Percentiles rank a stretch among this genome's conserved stretches.
phyloP scores from a whole-genome alignment of 495 filamentous ascomycete species.

The Penicillium macrosclerotiorum region DNA sequence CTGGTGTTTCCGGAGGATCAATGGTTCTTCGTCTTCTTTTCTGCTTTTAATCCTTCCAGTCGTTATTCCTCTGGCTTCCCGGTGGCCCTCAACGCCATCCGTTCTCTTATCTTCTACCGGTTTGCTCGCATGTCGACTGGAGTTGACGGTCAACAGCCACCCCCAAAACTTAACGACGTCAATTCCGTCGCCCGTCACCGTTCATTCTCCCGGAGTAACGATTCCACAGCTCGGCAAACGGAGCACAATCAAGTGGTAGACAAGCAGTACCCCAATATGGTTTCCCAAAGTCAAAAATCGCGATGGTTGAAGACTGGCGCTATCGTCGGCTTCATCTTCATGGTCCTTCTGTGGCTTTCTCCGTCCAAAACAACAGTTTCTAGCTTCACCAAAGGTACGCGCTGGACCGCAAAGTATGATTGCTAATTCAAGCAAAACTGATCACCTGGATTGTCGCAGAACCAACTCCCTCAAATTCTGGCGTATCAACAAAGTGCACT shows the following conservation, averaged over 20 bases:
- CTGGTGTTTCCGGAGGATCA: slow-evolving; percentile 28
- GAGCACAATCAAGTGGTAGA: slow-evolving; percentile 12
- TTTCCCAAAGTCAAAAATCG: slow-evolving; percentile 65
- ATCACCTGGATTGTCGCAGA: slow-evolving; percentile 18
- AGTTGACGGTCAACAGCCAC: slow-evolving; percentile 33
- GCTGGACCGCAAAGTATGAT: not conserved
- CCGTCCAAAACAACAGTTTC: slow-evolving; percentile 47
- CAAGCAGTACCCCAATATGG: slow-evolving; percentile 49
- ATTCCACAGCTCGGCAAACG: slow-evolving; percentile 12
- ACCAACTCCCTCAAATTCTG: slow-evolving; percentile 21
- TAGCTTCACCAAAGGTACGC: slow-evolving; percentile 41
- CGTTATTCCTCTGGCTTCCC: slow-evolving; percentile 22
- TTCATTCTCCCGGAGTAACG: slow-evolving; percentile 31
- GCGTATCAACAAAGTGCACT: slow-evolving; percentile 60
- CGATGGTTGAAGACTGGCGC: slow-evolving; percentile 81
- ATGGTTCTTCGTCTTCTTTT: slow-evolving; percentile 23
- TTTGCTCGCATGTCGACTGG: slow-evolving; percentile 52
- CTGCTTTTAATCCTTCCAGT: slow-evolving; percentile 17
- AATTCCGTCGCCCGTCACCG: slow-evolving; percentile 30
- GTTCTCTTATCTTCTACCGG: slow-evolving; percentile 14
- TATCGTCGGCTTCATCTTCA: slow-evolving; percentile 68
- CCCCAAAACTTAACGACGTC: slow-evolving; percentile 16
- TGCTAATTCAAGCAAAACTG: slow-evolving; percentile 3
- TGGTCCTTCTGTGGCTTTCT: slow-evolving; percentile 73
- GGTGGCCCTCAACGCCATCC: slow-evolving; percentile 14